Evolutionary conservation across 176 grass and related monocot species (phyloP).

Genomic region (Ensete glaucum): DNA sequence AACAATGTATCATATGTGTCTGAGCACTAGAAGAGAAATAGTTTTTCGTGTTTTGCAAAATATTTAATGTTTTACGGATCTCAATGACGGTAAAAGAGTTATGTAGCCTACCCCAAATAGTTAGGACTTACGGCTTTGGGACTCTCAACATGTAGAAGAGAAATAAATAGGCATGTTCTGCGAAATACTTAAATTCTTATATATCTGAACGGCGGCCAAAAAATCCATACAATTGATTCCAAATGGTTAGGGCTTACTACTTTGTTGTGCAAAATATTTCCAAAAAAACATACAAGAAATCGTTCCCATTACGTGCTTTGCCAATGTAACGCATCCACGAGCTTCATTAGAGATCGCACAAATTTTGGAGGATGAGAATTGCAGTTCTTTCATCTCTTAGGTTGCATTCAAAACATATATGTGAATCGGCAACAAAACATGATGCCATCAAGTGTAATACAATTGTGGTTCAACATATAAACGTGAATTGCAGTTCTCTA

Average conservation of each 20-base stretch:
- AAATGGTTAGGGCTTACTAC: no score
- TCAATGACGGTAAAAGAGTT: no score
- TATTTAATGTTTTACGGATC: no score
- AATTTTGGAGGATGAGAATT: neutral
- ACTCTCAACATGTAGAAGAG: neutral
- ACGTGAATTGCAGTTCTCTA: no score
- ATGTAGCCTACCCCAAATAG: no score
- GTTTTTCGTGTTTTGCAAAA: no score
- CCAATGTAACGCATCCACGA: neutral
- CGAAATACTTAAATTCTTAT: neutral
- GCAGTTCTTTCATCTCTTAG: neutral
- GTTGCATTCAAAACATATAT: neutral
- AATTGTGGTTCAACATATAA: no score
- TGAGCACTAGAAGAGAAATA: neutral
- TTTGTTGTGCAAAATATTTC: neutral
- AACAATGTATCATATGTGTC: neutral
- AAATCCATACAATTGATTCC: no score
- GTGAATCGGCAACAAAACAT: neutral
- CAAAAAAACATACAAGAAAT: neutral
- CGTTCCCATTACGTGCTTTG: neutral
- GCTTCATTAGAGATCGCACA: neutral
- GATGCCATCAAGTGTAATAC: neutral
- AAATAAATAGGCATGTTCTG: neutral
- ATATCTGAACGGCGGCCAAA: no score
- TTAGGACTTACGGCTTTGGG: neutral